Conservation (phyloP, 192 early-diverging fungal species). For the Obelidium mucronatum region DNA sequence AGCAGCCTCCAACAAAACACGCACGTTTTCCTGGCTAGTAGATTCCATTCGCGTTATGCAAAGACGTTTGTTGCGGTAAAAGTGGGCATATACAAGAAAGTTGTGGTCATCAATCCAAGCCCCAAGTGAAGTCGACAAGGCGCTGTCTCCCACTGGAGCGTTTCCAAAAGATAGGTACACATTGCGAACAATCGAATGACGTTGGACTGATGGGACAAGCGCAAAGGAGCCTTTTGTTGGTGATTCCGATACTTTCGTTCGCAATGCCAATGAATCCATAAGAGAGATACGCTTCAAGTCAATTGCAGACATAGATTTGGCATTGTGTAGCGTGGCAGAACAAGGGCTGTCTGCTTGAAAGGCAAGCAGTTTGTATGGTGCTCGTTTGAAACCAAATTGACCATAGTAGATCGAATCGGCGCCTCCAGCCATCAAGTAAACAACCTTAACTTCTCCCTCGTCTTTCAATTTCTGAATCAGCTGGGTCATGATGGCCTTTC, state of each 20-base stretch:
- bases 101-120: background rate
- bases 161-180: background rate
- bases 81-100: background rate
- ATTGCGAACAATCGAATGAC: background rate
- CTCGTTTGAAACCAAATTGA: background rate
- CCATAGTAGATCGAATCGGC: background rate
- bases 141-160: background rate
- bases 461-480: background rate
- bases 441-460: background rate
- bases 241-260: background rate
- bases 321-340: background rate
- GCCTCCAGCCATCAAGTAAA: background rate
- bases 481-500: background rate
- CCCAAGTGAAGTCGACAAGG: background rate
- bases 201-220: background rate
- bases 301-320: background rate
- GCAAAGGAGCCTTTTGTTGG: background rate
- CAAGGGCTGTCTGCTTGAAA: background rate
- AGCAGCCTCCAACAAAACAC: background rate
- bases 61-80: background rate
- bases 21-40: background rate
- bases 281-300: background rate
- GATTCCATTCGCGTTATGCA: background rate
- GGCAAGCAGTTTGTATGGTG: background rate
- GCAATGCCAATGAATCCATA: background rate